Base-by-base conservation (phyloP, 805 yeast genomes). In the Spathaspora boniae region DNA sequence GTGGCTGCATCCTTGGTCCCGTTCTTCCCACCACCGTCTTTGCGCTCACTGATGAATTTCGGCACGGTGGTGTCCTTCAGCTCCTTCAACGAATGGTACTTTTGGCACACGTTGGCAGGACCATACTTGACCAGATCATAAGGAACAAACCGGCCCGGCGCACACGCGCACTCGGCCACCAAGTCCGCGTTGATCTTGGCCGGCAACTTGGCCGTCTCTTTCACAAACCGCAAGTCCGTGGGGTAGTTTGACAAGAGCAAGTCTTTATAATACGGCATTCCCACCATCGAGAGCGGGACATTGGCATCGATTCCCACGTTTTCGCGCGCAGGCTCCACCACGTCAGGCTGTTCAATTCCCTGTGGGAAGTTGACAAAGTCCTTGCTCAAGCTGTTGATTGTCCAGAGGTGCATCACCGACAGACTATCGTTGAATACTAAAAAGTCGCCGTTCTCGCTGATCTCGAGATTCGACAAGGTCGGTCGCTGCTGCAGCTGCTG, bases 201-300 rank as follows among this genome's bases (percentile, higher is more conserved):
- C 0, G 88, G 80, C 4, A 83, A 61, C 38, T 78, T 76, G 1
- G 94, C 86, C 3, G 65, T 54, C 44, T 76, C 77, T 61, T 38
- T 72, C 31, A 74, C 71, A 51, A 85, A 86, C 5, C 76, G 65
- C 41, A 70, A 56, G 26, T 81, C 80, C 1, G 70, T 51, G 0
- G 91, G 83, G 87, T 89, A 91, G 9, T 86, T 81, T 0, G 96
- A 87, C 6, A 89, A 65, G 12, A 93, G 68, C 36, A 73, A 73
- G 27, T 82, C 85, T 37, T 78, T 78, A 56, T 87, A 93, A 48
- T 80, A 86, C 0, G 98, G 98, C 75, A 93, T 63, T 7, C 96
- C 97, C 2, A 93, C 67, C 1, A 77, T 53, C 31, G 79, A 81
- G 38, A 91, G 66, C 0, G 96, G 88, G 9, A 68, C 60, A 6